A percentile compares a stretch with the other conserved stretches of the same genome.
Evolutionary conservation across 2,329 filamentous ascomycete species (phyloP).

Genomic region (Fusarium penzigii): DNA sequence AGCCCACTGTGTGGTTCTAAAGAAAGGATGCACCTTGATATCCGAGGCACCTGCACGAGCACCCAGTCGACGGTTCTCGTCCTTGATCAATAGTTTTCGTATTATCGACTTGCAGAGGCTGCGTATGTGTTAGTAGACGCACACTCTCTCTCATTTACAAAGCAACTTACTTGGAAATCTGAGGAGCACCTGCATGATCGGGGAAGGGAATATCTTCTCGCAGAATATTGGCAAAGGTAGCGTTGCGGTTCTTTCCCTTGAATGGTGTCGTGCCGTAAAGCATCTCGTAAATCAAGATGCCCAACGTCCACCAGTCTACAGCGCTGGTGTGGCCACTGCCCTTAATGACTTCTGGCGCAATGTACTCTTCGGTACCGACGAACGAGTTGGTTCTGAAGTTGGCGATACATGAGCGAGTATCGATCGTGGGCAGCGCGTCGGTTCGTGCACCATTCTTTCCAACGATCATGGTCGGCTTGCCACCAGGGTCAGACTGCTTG

Average conservation of each 20-base stretch:
- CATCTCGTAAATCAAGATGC: conserved; percentile 98
- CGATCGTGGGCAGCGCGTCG: conserved; percentile 89
- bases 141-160: neutral
- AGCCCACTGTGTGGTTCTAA: conserved; percentile 94
- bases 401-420: conserved; percentile 96
- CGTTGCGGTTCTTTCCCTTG: conserved; percentile 98
- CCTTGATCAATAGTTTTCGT: conserved; percentile 95
- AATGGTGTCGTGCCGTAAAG: conserved; percentile 97
- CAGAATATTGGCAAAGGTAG: conserved; percentile 96
- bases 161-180: conserved; percentile 80
- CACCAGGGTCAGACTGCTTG: conserved; percentile 94
- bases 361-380: conserved; percentile 98
- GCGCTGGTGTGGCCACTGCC: conserved; percentile 97
- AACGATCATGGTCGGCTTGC: conserved; percentile 97
- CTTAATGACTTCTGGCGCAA: conserved; percentile 98
- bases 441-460: conserved; percentile 85
- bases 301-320: conserved; percentile 98
- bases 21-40: conserved; percentile 95
- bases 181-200: conserved; percentile 79
- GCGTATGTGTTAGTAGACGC: conserved; percentile 1
- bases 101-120: conserved; percentile 97
- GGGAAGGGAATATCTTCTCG: conserved; percentile 95
- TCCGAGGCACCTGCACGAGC: conserved; percentile 94
- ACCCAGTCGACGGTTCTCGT: conserved; percentile 89
- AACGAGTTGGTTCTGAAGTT: conserved; percentile 99